phyloP scores from a whole-genome alignment of 2,329 filamentous ascomycete species.

The Dryadomyces sulphureus region DNA sequence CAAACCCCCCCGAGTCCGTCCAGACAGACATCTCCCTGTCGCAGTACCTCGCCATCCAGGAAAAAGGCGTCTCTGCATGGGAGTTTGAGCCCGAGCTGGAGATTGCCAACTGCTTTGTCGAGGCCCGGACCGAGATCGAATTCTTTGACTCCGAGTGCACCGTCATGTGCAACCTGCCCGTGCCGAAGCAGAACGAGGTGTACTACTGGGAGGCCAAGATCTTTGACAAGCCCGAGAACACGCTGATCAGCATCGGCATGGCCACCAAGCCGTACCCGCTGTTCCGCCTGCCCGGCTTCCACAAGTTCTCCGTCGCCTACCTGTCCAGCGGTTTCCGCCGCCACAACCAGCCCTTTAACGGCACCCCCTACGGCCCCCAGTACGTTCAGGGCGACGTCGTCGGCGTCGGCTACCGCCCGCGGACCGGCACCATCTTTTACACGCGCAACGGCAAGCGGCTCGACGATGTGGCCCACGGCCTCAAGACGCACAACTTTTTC shows the following conservation, averaged over 20 bases:
- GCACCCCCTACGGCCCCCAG: slow-evolving; percentile 65
- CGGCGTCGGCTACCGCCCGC: slow-evolving; percentile 85
- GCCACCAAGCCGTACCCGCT: slow-evolving; percentile 94
- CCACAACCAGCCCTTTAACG: slow-evolving; percentile 81
- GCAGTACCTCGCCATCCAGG: slow-evolving; percentile 94
- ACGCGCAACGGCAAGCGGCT: slow-evolving; percentile 96
- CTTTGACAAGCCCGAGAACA: slow-evolving; percentile 88
- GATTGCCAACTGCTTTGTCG: slow-evolving; percentile 97
- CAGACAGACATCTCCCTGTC: slow-evolving; percentile 96
- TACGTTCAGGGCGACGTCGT: slow-evolving; percentile 92
- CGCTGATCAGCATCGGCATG: slow-evolving; percentile 79
- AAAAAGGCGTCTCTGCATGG: slow-evolving; percentile 99
- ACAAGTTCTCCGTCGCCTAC: slow-evolving; percentile 87
- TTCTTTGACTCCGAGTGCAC: slow-evolving; percentile 98
- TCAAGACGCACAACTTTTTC: slow-evolving; percentile 95
- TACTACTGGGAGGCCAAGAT: slow-evolving; percentile 99
- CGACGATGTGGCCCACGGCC: slow-evolving; percentile 82
- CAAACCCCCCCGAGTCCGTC: slow-evolving; percentile 85
- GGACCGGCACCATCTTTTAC: slow-evolving; percentile 93
- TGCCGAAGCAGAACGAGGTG: slow-evolving; percentile 97
- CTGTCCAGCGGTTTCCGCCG: slow-evolving; percentile 74
- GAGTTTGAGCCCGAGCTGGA: slow-evolving; percentile 98
- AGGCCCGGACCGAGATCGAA: slow-evolving; percentile 90
- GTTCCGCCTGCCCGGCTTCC: slow-evolving; percentile 66
- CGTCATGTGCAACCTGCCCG: slow-evolving; percentile 89